Percentiles rank a stretch among this genome's conserved stretches.
phyloP scores from a whole-genome alignment of 139 green algal genomes.

The Klebsormidium nitens region DNA sequence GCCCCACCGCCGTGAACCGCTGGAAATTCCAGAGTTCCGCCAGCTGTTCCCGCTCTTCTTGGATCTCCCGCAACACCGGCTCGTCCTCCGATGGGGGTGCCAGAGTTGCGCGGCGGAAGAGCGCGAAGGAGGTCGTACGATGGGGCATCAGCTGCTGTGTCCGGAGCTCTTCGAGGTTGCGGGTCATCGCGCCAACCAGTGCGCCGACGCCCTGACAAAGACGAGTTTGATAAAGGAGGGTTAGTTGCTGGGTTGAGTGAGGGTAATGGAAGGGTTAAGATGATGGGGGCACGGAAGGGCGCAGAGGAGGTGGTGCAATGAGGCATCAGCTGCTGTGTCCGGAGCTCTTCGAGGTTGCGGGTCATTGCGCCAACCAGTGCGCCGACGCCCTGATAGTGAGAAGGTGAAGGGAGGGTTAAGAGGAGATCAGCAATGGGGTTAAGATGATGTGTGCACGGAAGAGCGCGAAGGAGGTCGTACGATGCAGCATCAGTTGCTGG shows the following conservation, averaged over 20 bases:
- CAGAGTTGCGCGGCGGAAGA: not conserved
- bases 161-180: constrained; percentile 6
- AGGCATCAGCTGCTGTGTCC: not conserved
- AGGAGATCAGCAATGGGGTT: not conserved
- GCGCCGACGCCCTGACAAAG: constrained; percentile 36
- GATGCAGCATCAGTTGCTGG: not conserved
- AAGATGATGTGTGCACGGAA: constrained; percentile 1
- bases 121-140: not conserved
- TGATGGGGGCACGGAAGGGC: not conserved
- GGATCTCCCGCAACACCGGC: constrained; percentile 13
- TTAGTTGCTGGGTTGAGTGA: no score
- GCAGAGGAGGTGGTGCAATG: not conserved
- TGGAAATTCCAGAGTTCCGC: not conserved
- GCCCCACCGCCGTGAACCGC: not conserved
- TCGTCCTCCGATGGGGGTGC: constrained; percentile 23
- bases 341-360: constrained; percentile 30
- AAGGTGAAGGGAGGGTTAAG: not conserved
- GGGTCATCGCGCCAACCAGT: constrained; percentile 29
- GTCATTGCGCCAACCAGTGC: constrained; percentile 34
- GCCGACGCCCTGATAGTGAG: constrained; percentile 20
- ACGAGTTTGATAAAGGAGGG: no score
- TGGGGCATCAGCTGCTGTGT: not conserved
- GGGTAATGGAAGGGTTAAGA: no score
- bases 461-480: not conserved
- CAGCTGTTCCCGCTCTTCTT: not conserved